phyloP scores from a whole-genome alignment of 768 basidiomycete species.

The Krasilnikovozyma curviuscula region DNA sequence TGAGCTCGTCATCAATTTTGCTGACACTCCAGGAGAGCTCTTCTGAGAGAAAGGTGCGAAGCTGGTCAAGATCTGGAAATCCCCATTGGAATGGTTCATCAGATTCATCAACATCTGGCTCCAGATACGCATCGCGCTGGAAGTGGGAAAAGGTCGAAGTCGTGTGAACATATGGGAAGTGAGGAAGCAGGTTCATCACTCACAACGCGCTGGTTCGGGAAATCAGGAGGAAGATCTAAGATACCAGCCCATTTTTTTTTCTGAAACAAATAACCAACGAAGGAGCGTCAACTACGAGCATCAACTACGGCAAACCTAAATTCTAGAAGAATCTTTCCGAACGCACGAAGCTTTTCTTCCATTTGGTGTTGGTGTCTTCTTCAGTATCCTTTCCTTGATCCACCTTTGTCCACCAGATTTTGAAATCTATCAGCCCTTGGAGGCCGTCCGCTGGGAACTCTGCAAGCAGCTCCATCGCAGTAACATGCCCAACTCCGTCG shows the following conservation, averaged over 20 bases:
- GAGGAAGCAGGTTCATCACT: neutral
- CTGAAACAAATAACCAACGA: neutral
- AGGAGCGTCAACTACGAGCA: neutral
- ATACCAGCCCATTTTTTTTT: constrained; percentile 8
- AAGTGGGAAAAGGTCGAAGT: neutral
- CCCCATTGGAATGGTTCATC: constrained; percentile 11
- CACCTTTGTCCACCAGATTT: constrained; percentile 83
- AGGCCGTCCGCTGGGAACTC: constrained; percentile 60
- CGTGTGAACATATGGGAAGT: neutral
- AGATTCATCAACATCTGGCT: constrained; percentile 5
- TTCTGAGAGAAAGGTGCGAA: constrained; percentile 43
- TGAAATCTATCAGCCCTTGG: constrained; percentile 60
- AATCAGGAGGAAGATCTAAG: neutral
- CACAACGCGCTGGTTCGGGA: constrained; percentile 5
- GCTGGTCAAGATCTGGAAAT: constrained; percentile 1
- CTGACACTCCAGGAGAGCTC: constrained; percentile 63
- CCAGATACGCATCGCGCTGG: constrained; percentile 6
- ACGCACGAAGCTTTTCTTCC: constrained; percentile 67
- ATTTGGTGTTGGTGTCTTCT: constrained; percentile 44
- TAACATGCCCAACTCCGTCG: constrained; percentile 79
- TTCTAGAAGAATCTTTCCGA: too few relatives aligned
- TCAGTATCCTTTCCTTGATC: constrained; percentile 69
- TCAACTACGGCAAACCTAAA: neutral
- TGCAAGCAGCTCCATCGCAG: constrained; percentile 82
- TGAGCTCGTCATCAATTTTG: constrained; percentile 76